Percentiles rank a stretch among this genome's conserved stretches.
Evolutionary conservation across 1,139 yeast genomes (phyloP).

Genomic region (Hansenula lynferdii): DNA sequence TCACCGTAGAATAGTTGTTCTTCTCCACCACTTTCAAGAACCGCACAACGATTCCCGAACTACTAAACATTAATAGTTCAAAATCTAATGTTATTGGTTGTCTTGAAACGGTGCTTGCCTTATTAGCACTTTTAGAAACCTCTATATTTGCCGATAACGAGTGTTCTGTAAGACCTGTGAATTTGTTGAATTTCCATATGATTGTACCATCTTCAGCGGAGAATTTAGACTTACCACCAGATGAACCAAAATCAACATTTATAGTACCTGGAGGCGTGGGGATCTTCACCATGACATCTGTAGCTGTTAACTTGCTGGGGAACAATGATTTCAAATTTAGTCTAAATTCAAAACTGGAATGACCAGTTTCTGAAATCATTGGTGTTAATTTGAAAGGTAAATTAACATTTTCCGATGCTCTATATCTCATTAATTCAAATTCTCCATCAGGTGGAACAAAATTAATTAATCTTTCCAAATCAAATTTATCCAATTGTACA

Average conservation of each 20-base stretch:
- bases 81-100: slow-evolving; percentile 79
- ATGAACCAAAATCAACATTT: slow-evolving; percentile 43
- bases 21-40: slow-evolving; percentile 68
- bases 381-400: slow-evolving; percentile 75
- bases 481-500: slow-evolving; percentile 68
- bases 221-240: slow-evolving; percentile 67
- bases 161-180: slow-evolving; percentile 64
- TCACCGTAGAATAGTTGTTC: slow-evolving; percentile 64
- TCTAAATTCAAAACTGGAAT: slow-evolving; percentile 47
- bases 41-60: slow-evolving; percentile 73
- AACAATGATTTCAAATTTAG: slow-evolving; percentile 59
- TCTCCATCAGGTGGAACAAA: slow-evolving; percentile 93
- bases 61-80: slow-evolving; percentile 68
- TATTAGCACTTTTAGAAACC: slow-evolving; percentile 15
- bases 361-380: slow-evolving; percentile 48
- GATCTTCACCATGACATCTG: slow-evolving; percentile 56
- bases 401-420: slow-evolving; percentile 50
- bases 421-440: slow-evolving; percentile 82
- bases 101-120: slow-evolving; percentile 35
- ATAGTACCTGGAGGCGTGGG: slow-evolving; percentile 68
- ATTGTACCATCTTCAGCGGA: slow-evolving; percentile 61
- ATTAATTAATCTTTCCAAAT: slow-evolving; percentile 58
- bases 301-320: slow-evolving; percentile 58
- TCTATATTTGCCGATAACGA: slow-evolving; percentile 27
- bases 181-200: slow-evolving; percentile 67